Evolutionary conservation across 2,329 filamentous ascomycete species (phyloP).

Genomic region (Botrytis aclada): DNA sequence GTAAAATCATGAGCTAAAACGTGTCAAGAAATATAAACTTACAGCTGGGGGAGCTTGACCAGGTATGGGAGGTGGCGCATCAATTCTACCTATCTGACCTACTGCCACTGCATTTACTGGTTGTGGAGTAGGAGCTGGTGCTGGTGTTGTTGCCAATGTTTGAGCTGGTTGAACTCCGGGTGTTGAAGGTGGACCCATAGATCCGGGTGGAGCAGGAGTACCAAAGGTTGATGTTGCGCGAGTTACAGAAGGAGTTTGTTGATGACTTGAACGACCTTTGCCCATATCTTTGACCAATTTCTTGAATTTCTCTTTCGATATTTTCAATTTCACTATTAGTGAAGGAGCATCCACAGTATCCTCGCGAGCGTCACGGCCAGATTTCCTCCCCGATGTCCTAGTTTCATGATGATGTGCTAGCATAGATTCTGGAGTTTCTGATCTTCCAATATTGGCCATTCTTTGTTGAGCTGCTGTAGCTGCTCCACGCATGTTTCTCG

Average conservation of each 20-base stretch:
- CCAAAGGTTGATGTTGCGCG: conserved; percentile 46
- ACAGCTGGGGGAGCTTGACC: conserved; percentile 59
- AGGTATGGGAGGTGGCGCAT: conserved; percentile 59
- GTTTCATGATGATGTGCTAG: conserved; percentile 69
- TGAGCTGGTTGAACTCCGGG: conserved; percentile 37
- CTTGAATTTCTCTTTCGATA: conserved; percentile 68
- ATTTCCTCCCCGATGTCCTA: conserved; percentile 59
- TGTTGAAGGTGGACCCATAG: conserved; percentile 53
- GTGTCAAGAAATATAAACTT: conserved; percentile 42
- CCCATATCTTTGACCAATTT: conserved; percentile 59
- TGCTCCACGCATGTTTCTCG: conserved; percentile 83
- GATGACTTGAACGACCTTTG: conserved; percentile 43
- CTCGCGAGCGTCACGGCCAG: conserved; percentile 66
- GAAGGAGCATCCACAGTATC: conserved; percentile 66
- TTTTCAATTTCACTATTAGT: conserved; percentile 70
- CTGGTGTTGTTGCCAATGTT: conserved; percentile 28
- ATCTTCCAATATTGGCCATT: conserved; percentile 78
- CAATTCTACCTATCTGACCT: conserved; percentile 63
- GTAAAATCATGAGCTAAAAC: conserved; percentile 23
- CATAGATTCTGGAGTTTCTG: conserved; percentile 81
- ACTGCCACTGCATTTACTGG: conserved; percentile 37
- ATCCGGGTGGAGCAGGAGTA: conserved; percentile 47
- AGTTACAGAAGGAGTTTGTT: conserved; percentile 45
- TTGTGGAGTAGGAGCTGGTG: conserved; percentile 37
- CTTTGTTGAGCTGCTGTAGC: conserved; percentile 83